These are phyloP conservation scores for Fusarium tricinctum DNA, from an alignment of 2,329 filamentous ascomycete genomes.

Conservation along the genomic window DNA sequence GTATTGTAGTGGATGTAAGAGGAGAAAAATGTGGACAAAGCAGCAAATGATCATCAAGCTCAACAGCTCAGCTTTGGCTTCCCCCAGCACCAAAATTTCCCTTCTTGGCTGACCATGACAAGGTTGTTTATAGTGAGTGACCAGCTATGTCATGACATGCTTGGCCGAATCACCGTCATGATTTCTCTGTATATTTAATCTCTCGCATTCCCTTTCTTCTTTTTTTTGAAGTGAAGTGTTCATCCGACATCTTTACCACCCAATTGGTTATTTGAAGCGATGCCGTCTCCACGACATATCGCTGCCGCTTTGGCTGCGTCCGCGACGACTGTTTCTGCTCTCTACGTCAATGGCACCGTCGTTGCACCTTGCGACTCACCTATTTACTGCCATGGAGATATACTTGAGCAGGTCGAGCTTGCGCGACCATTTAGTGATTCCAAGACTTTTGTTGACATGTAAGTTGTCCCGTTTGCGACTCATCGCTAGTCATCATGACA, in stretches of 20 bases:
- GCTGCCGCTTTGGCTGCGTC: constrained; percentile 49
- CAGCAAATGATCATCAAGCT: constrained; percentile 35
- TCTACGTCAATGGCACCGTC: constrained; percentile 72
- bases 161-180: constrained; percentile 26
- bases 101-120: constrained; percentile 30
- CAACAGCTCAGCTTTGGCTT: constrained; percentile 5
- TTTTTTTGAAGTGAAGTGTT: background rate
- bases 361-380: constrained; percentile 76
- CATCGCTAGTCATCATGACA: constrained; percentile 24
- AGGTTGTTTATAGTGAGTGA: constrained; percentile 21
- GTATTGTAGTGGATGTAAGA: too few species aligned
- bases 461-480: constrained; percentile 46
- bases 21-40: background rate
- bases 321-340: constrained; percentile 55
- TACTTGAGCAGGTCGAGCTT: constrained; percentile 73
- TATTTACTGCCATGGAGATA: constrained; percentile 76
- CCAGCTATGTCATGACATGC: constrained; percentile 37
- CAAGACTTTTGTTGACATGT: constrained; percentile 80
- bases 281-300: constrained; percentile 48
- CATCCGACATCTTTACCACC: background rate
- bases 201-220: constrained; percentile 6
- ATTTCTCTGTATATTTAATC: constrained; percentile 14
- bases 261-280: constrained; percentile 33
- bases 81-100: constrained; percentile 20
- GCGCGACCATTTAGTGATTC: constrained; percentile 75